Conservation (phyloP, 2,329 filamentous ascomycete species). For the Stemphylium vesicarium region DNA sequence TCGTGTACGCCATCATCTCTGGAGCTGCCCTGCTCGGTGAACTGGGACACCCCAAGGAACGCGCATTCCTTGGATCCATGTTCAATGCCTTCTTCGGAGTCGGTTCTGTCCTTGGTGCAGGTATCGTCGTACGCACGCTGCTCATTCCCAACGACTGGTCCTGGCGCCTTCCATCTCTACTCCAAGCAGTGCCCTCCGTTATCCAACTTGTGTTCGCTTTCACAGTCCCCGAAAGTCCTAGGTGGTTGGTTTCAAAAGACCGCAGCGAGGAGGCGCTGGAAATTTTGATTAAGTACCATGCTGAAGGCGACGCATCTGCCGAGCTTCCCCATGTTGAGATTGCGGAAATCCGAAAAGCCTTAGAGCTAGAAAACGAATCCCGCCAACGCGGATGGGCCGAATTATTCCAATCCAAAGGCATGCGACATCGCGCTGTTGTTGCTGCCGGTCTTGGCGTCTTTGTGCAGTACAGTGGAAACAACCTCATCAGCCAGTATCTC, state of each 20-base stretch:
- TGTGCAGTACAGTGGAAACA: slow-evolving; percentile 72
- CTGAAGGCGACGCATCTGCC: slow-evolving; percentile 60
- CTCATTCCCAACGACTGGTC: slow-evolving; percentile 67
- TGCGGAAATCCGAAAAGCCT: slow-evolving; percentile 69
- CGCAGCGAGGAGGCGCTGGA: slow-evolving; percentile 66
- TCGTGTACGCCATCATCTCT: slow-evolving; percentile 68
- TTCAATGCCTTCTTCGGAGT: slow-evolving; percentile 74
- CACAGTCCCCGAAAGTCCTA: slow-evolving; percentile 67
- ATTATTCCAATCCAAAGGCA: slow-evolving; percentile 67
- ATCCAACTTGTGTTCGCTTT: slow-evolving; percentile 70
- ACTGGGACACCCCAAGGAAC: slow-evolving; percentile 72
- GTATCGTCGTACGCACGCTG: slow-evolving; percentile 68
- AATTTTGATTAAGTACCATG: slow-evolving; percentile 69
- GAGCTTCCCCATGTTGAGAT: slow-evolving; percentile 70
- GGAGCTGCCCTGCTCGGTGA: slow-evolving; percentile 70
- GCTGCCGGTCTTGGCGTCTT: slow-evolving; percentile 69
- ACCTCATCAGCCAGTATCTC: slow-evolving; percentile 68
- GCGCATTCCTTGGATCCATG: slow-evolving; percentile 68
- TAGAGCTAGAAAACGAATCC: slow-evolving; percentile 63
- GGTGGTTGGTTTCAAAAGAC: slow-evolving; percentile 70
- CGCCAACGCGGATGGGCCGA: slow-evolving; percentile 63
- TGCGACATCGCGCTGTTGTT: slow-evolving; percentile 68
- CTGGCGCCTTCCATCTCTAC: slow-evolving; percentile 70
- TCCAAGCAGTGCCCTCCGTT: slow-evolving; percentile 67
- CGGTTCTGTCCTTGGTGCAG: slow-evolving; percentile 62